phyloP scores from a whole-genome alignment of 169 alveolate species.

The Cryptosporidium sp. region DNA sequence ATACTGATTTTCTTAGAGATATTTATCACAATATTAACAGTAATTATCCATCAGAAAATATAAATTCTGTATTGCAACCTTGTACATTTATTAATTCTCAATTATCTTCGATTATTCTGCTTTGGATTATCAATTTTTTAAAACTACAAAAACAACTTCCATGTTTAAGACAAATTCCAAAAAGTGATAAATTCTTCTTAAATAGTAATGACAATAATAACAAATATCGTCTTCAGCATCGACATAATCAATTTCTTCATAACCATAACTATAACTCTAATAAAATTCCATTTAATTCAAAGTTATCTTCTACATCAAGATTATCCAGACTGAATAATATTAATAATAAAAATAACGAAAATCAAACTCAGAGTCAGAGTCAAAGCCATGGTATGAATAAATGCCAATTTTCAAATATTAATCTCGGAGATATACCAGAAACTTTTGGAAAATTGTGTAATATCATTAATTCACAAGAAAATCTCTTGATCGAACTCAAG shows the following conservation, averaged over 20 bases:
- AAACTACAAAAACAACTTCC: conserved; percentile 55
- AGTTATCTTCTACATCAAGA: background rate
- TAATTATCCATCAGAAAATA: background rate
- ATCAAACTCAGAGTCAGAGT: background rate
- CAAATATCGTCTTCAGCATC: background rate
- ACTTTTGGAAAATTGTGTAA: conserved; percentile 48
- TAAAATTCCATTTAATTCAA: background rate
- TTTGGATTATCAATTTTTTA: conserved; percentile 23
- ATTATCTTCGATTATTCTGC: conserved; percentile 1
- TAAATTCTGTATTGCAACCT: background rate
- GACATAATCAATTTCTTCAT: conserved; percentile 7
- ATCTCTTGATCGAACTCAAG: conserved; percentile 25
- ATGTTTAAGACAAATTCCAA: conserved; percentile 10
- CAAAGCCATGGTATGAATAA: too few species aligned
- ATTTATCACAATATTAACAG: background rate
- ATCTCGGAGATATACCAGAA: conserved; percentile 33
- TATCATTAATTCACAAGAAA: conserved; percentile 50
- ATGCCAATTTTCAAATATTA: conserved; percentile 5
- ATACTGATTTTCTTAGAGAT: background rate
- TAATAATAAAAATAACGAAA: background rate
- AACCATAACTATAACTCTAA: conserved; percentile 3
- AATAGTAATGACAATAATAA: background rate
- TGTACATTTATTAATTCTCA: background rate
- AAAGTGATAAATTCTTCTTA: background rate
- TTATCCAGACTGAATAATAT: background rate